Evolutionary conservation across 495 filamentous ascomycete species (phyloP), one percentile per base, ranked within the genome.

Genomic region (Trichoderma reesei): DNA sequence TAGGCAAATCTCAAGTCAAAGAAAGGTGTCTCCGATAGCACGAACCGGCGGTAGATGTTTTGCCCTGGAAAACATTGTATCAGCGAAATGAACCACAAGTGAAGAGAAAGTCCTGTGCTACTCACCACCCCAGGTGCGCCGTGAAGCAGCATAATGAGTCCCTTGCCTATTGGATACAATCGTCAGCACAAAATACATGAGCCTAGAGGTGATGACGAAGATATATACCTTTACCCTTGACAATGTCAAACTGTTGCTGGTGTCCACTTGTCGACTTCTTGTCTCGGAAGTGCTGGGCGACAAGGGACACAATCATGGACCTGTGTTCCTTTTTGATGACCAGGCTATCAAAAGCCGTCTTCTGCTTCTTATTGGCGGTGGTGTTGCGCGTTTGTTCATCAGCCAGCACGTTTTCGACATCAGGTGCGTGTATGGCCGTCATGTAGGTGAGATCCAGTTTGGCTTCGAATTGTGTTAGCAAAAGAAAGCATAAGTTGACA

Each of bases 61-160:
- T 78, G 4, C 76, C 76, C 26, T 26, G 26, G 26, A 0, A 26
- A 26, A 1, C 26, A 26, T 26, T 26, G 26, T 26, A 26, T 26
- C 26, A 26, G 26, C 26, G 1, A 26, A 26, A 26, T 26, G 26
- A 26, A 26, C 0, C 26, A 26, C 26, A 26, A 26, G 26, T 26
- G 26, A 26, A 26, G 26, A 26, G 26, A 26, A 26, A 26, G 26
- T 26, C 26, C 26, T 26, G 0, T 26, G 26, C 26, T 26, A 26
- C 26, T 26, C 26, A 26, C 26, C 1, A 77, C 73, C 0, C 79
- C 80, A 5, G 79, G 79, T 0, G 69, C 73, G 0, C 79, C 80
- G 42, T 80, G 76, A 0, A 83, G 70, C 1, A 82, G 73, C 7
- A 83, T 69, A 60, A 78, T 73, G 1, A 80, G 68, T 0, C 76